A percentile compares a stretch with the other conserved stretches of the same genome.
phyloP scores from a whole-genome alignment of 768 basidiomycete genomes.

The Xerocomus brunneocitrinus region DNA sequence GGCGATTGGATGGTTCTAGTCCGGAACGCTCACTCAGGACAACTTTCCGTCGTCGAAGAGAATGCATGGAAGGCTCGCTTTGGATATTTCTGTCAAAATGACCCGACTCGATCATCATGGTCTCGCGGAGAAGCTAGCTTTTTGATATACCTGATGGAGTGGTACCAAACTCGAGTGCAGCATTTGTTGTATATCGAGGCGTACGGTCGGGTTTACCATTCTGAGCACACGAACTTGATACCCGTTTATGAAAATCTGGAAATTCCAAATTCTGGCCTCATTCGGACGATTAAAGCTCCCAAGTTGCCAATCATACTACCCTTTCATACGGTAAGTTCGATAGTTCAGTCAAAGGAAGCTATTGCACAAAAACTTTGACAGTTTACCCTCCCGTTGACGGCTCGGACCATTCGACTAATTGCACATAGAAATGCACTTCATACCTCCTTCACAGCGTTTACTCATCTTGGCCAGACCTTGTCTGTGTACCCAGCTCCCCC shows the following conservation, averaged over 20 bases:
- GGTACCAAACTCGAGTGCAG: slow-evolving; percentile 40
- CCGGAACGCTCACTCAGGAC: slow-evolving; percentile 22
- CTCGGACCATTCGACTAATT: slow-evolving; percentile 41
- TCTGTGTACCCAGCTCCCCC: slow-evolving; percentile 39
- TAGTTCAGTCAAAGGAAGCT: background rate
- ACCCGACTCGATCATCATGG: slow-evolving; percentile 15
- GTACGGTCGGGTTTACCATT: slow-evolving; percentile 28
- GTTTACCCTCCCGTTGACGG: slow-evolving; percentile 44
- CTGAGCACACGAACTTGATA: slow-evolving; percentile 11
- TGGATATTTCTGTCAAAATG: slow-evolving; percentile 25
- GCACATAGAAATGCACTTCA: slow-evolving; percentile 46
- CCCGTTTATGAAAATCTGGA: slow-evolving; percentile 5
- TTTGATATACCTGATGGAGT: slow-evolving; percentile 42
- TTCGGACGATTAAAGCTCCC: slow-evolving; percentile 26
- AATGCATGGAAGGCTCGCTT: slow-evolving; percentile 32
- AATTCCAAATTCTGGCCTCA: slow-evolving; percentile 18
- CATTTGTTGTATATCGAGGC: slow-evolving; percentile 38
- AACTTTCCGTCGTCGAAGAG: slow-evolving; percentile 24
- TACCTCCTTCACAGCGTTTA: slow-evolving; percentile 39
- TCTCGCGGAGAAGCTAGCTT: slow-evolving; percentile 39
- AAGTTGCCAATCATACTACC: slow-evolving; percentile 42
- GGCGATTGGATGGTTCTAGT: slow-evolving; percentile 38
- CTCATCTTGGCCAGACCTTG: slow-evolving; percentile 25
- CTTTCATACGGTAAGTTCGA: slow-evolving; percentile 41
- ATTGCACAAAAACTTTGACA: slow-evolving; percentile 13